phyloP scores from a whole-genome alignment of 106 monocot species.

The Agapanthus africanus region DNA sequence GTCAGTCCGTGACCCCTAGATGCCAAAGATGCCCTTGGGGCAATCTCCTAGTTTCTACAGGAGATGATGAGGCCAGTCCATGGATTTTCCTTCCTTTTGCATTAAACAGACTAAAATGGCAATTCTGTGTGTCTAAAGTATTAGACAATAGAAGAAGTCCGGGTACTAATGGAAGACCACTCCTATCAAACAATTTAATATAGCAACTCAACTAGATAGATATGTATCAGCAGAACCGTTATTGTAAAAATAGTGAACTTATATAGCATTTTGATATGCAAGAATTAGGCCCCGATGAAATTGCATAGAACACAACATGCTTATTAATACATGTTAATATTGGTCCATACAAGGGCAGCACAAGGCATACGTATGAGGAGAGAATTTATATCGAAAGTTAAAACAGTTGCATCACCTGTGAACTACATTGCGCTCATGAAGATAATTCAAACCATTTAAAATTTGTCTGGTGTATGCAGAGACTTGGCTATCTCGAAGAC shows the following conservation, averaged over 20 bases:
- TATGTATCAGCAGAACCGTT: not conserved
- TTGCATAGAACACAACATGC: not conserved
- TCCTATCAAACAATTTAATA: not conserved
- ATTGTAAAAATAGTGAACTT: not conserved
- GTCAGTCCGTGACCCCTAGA: too few species aligned
- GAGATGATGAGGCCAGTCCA: too few species aligned
- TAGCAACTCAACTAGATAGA: not conserved
- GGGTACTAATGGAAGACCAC: not conserved
- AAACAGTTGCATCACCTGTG: constrained; percentile 22
- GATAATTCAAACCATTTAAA: constrained; percentile 30
- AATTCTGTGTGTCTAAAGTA: not conserved
- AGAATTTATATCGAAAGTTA: too few species aligned
- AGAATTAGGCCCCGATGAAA: not conserved
- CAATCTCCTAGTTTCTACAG: too few species aligned
- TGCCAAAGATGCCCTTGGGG: too few species aligned
- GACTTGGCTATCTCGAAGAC: constrained; percentile 25
- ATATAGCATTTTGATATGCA: not conserved
- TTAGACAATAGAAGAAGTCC: not conserved
- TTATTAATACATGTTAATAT: not conserved
- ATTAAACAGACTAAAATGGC: too few species aligned
- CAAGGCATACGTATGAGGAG: not conserved
- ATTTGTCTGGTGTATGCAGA: constrained; percentile 42
- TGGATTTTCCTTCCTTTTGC: too few species aligned
- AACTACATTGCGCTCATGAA: constrained; percentile 30
- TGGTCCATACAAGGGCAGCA: not conserved